These are phyloP conservation scores for Cylindricascospora bacillispora DNA, from an alignment of 1,139 yeast genomes.

Conservation along the genomic window DNA sequence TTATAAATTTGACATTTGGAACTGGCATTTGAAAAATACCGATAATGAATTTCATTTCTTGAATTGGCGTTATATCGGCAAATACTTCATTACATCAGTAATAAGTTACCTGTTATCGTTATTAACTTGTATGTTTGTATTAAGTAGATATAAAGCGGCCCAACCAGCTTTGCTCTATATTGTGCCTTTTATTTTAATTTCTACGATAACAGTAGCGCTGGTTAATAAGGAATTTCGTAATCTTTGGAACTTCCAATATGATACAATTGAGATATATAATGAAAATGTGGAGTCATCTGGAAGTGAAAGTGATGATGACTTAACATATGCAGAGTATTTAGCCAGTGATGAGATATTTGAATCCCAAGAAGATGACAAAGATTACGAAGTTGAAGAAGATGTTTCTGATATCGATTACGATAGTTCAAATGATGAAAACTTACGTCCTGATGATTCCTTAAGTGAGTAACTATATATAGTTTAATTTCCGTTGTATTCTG, in stretches of 20 bases:
- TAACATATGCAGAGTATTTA: conserved; percentile 8
- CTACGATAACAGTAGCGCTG: conserved; percentile 27
- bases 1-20: conserved; percentile 20
- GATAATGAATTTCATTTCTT: conserved; percentile 16
- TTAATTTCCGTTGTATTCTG: no score
- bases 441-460: no score
- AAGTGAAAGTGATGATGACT: conserved; percentile 1
- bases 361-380: conserved; percentile 13
- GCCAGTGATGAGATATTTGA: conserved; percentile 8
- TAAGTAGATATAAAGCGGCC: conserved; percentile 32
- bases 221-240: conserved; percentile 31
- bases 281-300: conserved; percentile 3
- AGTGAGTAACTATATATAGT: no score
- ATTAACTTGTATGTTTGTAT: conserved; percentile 30
- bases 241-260: conserved; percentile 29
- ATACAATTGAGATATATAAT: conserved; percentile 9
- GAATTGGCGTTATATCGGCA: conserved; percentile 12
- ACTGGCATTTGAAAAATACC: conserved; percentile 12
- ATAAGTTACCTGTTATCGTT: conserved; percentile 34
- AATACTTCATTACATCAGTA: conserved; percentile 11
- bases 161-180: conserved; percentile 60
- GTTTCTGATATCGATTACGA: conserved; percentile 6
- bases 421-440: no score
- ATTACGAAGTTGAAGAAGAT: conserved; percentile 7
- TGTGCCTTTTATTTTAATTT: conserved; percentile 38